These are phyloP conservation scores for Fagopyrum esculentum DNA, from an alignment of 148 eudicot species.

Conservation along the genomic window DNA sequence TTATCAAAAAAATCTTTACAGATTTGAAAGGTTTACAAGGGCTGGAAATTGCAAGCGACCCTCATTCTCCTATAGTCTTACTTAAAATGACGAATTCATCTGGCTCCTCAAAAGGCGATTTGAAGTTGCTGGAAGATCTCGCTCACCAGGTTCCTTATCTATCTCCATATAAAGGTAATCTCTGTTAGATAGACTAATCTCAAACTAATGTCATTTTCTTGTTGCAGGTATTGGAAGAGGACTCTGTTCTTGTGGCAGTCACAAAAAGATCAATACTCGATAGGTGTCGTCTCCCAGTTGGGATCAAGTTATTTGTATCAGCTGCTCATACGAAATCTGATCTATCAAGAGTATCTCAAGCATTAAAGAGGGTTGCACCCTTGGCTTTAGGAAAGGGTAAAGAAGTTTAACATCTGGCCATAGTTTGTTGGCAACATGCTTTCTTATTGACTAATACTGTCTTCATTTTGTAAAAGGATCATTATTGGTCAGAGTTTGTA, in stretches of 20 bases:
- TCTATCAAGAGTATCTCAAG: slow-evolving; percentile 46
- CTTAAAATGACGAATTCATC: slow-evolving; percentile 55
- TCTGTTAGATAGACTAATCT: neutral
- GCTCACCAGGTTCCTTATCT: slow-evolving; percentile 46
- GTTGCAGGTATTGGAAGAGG: slow-evolving; percentile 63
- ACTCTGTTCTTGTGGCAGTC: slow-evolving; percentile 54
- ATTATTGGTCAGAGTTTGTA: neutral
- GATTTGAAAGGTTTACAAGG: slow-evolving; percentile 60
- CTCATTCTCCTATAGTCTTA: slow-evolving; percentile 67
- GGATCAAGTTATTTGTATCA: slow-evolving; percentile 69
- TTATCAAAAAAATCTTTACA: slow-evolving; percentile 19
- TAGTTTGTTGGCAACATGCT: neutral
- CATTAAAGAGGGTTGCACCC: slow-evolving; percentile 48
- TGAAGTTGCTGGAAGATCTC: slow-evolving; percentile 65
- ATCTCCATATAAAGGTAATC: neutral
- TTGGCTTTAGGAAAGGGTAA: slow-evolving; percentile 4
- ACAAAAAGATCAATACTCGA: slow-evolving; percentile 74
- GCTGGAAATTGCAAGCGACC: slow-evolving; percentile 66
- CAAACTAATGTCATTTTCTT: neutral
- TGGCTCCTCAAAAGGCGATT: slow-evolving; percentile 53
- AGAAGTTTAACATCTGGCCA: neutral
- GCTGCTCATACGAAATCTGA: slow-evolving; percentile 83
- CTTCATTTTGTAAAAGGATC: neutral
- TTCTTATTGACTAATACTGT: neutral
- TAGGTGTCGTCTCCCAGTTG: slow-evolving; percentile 65